A percentile compares a stretch with the other conserved stretches of the same genome.
Evolutionary conservation across 352 stramenopile species (phyloP).

Genomic region (Globisporangium apiculatum): DNA sequence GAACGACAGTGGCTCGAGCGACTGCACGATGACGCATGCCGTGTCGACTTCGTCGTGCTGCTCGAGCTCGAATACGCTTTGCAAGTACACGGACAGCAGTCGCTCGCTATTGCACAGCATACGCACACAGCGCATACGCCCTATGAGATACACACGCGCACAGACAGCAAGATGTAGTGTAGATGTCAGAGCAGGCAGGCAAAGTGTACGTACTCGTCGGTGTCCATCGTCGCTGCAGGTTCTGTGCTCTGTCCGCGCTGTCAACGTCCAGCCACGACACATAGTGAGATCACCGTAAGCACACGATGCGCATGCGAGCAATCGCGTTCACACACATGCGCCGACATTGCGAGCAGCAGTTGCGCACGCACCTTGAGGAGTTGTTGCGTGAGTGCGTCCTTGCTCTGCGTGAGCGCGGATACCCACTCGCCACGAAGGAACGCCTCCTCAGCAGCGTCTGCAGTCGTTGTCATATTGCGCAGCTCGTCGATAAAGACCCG

Average conservation of each 20-base stretch:
- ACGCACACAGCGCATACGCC: too few species aligned
- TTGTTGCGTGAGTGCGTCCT: slow-evolving; percentile 18
- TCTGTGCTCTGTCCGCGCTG: slow-evolving; percentile 4
- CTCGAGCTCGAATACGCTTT: slow-evolving; percentile 55
- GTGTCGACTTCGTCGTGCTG: slow-evolving; percentile 49
- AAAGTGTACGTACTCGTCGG: slow-evolving; percentile 7
- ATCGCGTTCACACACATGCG: neutral
- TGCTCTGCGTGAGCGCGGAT: slow-evolving; percentile 42
- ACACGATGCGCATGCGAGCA: neutral
- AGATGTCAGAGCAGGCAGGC: slow-evolving; percentile 7
- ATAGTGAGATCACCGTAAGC: too few species aligned
- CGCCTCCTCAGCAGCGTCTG: slow-evolving; percentile 37
- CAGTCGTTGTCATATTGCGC: neutral
- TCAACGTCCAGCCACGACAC: neutral
- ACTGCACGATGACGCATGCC: slow-evolving; percentile 24
- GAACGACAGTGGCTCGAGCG: slow-evolving; percentile 36
- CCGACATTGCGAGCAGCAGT: neutral
- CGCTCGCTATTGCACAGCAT: slow-evolving; percentile 27
- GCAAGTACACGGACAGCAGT: slow-evolving; percentile 57
- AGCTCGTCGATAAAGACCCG: neutral
- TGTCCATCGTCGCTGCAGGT: neutral
- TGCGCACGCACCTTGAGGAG: neutral
- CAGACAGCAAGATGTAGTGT: slow-evolving; percentile 1
- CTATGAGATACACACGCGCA: neutral
- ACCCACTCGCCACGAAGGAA: slow-evolving; percentile 56